Evolutionary conservation across 2,329 filamentous ascomycete genomes (phyloP), one percentile per base, ranked within the genome.

Genomic region (Neospermospora avenae): DNA sequence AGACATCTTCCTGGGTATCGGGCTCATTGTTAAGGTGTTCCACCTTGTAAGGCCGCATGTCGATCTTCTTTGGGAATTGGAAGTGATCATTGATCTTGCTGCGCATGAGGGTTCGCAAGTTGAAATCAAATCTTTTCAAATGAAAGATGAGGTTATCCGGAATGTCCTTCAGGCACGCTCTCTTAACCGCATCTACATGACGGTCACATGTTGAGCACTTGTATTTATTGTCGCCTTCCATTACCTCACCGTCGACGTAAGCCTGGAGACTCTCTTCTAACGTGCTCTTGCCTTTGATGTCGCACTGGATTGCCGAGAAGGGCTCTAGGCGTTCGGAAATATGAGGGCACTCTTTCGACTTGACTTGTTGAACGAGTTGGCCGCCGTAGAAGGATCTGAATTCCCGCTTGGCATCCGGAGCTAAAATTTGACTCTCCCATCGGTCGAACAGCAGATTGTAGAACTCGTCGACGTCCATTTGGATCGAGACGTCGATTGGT

Each of bases 401-500:
- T 22, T 76, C 77, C 64, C 84, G 86, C 74, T 90, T 96, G 35
- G 85, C 84, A n/a, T 85, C 81, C 1, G 80, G 75, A 10, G 83
- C 81, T 18, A 82, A 74, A 65, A 98, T 85, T 69, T 96, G 91
- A 8, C 85, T 84, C 72, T 99, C 96, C 84, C 92, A 92, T 25
- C 92, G 85, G 73, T 96, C 92, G 68, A 98, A 95, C 0, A 99
- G 81, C 4, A 96, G 81, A 69, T 95, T 96, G 77, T 96, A 98
- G 72, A 98, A 99, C 72, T 97, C 93, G 68, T 98, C 95, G 4
- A 97, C 95, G 72, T 99, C 95, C 91, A 99, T 98, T 74, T 99
- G 95, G 61, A 90, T 85, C 58, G 87, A 85, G 25, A 96, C 87
- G 73, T 98, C 92, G 64, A 99, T 96, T 16, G 84, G 81, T 2